Evolutionary conservation across 2,329 filamentous ascomycete species (phyloP).

Genomic region (Leptographium radiaticola): DNA sequence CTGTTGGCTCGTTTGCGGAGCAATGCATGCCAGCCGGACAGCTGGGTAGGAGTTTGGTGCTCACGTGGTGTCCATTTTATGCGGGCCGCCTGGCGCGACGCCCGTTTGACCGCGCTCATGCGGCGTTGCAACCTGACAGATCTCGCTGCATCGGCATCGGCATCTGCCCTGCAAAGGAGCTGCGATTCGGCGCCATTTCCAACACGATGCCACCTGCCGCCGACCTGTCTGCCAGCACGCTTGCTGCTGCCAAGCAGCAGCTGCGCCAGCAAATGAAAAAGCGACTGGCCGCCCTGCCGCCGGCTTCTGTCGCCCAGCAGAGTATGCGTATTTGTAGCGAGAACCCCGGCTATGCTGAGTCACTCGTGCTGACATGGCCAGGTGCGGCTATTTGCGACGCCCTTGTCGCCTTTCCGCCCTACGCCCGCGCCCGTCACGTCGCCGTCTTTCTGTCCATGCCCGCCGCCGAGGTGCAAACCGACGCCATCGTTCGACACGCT

Average conservation of each 20-base stretch:
- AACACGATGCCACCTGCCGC: too few relatives aligned
- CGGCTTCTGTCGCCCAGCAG: slow-evolving; percentile 52
- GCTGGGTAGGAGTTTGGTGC: too few relatives aligned
- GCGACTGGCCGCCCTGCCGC: slow-evolving; percentile 45
- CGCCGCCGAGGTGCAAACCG: slow-evolving; percentile 70
- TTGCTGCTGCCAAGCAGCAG: slow-evolving; percentile 62
- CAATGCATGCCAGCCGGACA: too few relatives aligned
- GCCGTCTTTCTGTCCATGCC: slow-evolving; percentile 94
- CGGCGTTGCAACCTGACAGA: too few relatives aligned
- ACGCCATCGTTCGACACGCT: slow-evolving; percentile 68
- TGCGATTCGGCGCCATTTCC: too few relatives aligned
- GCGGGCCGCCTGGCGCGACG: too few relatives aligned
- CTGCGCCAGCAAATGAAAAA: slow-evolving; percentile 59
- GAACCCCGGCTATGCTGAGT: neutral
- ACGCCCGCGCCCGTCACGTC: slow-evolving; percentile 59
- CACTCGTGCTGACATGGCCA: slow-evolving; percentile 20
- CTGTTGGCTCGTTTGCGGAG: too few relatives aligned
- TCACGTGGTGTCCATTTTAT: too few relatives aligned
- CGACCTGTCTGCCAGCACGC: slow-evolving; percentile 31
- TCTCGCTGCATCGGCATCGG: too few relatives aligned
- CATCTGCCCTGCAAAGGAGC: too few relatives aligned
- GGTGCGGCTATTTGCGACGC: slow-evolving; percentile 51
- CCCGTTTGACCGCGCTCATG: too few relatives aligned
- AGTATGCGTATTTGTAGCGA: slow-evolving; percentile 39
- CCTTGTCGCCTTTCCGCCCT: slow-evolving; percentile 57